Evolutionary conservation across 148 eudicot genomes (phyloP).

Genomic region (Pharnaceum exiguum): DNA sequence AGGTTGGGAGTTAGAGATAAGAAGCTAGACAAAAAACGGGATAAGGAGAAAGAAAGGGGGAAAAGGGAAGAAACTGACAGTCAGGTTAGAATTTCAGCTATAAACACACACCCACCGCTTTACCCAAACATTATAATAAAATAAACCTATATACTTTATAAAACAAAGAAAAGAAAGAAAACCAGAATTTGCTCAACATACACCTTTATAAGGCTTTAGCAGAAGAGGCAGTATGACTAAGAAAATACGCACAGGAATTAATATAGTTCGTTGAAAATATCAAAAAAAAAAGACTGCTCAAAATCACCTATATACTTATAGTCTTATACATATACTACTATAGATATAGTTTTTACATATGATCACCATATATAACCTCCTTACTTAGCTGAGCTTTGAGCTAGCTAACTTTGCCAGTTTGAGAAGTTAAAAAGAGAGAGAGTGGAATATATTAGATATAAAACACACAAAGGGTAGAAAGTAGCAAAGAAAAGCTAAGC

Average conservation of each 20-base stretch:
- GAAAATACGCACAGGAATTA: conserved; percentile 16
- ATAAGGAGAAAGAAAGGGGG: conserved; percentile 15
- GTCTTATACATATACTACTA: too few species aligned
- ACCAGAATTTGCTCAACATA: conserved; percentile 36
- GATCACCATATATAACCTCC: too few species aligned
- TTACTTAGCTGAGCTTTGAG: background rate
- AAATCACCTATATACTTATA: too few species aligned
- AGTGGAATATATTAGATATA: too few species aligned
- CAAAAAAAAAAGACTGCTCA: too few species aligned
- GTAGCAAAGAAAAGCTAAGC: too few species aligned
- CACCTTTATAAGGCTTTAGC: too few species aligned
- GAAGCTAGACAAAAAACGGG: conserved; percentile 8
- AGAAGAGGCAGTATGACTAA: conserved; percentile 46
- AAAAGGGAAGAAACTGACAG: conserved; percentile 22
- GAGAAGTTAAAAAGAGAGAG: background rate
- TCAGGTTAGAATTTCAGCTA: conserved; percentile 25
- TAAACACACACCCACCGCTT: conserved; percentile 41
- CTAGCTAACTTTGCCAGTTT: background rate
- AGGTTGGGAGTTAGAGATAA: conserved; percentile 1
- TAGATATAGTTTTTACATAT: too few species aligned
- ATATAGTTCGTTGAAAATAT: too few species aligned
- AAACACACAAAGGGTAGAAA: too few species aligned
- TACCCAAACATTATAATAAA: conserved; percentile 27
- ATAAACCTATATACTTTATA: background rate
- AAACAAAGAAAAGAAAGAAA: conserved; percentile 18